Evolutionary conservation across 2,329 filamentous ascomycete genomes (phyloP), one percentile per base, ranked within the genome.

Genomic region (Cytospora piceicola): DNA sequence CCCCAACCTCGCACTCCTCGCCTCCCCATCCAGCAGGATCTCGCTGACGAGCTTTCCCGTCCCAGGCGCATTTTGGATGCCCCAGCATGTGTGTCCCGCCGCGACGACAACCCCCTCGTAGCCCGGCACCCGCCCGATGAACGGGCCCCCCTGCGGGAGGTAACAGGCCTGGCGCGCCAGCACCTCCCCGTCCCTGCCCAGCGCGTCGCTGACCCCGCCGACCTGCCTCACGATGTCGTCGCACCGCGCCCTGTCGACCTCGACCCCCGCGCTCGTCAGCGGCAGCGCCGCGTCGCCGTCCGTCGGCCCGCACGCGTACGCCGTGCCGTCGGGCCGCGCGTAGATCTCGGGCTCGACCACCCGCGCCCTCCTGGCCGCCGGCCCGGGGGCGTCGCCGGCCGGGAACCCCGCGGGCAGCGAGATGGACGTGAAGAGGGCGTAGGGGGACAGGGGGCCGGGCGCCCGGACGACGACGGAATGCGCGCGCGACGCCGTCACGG

Each of bases 31-130:
- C 70, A 89, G 84, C 1, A 90, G 76, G 72, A 89, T 83, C 73
- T 90, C 87, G 68, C 85, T 87, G 67, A 89, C 84, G 59, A 90
- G 72, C 76, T 88, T 88, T 1, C 87, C 87, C 11, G 91, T 94
- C 5, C 82, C 91, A 1, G 90, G 90, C 24, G 85, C 90, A 77
- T 94, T 94, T 77, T 93, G 90, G 51, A 94, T 93, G 0, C 91
- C 91, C 91, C 91, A 94, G 74, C 90, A 93, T 2, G 89, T 92
- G 78, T 94, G 91, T 0, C 91, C 91, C 0, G 89, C 83, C 1
- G 90, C 91, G 69, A 94, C 79, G 58, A 88, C 80, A 53, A 93
- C 73, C 0, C 90, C 90, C 67, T 85, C 84, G 1, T 85, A 83
- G 5, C 67, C 68, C 8, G 83, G 82, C n/a, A 90, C 89, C 60